Base-by-base conservation (phyloP, 164 flowering plant species). In the Paratinospora sagittata region DNA sequence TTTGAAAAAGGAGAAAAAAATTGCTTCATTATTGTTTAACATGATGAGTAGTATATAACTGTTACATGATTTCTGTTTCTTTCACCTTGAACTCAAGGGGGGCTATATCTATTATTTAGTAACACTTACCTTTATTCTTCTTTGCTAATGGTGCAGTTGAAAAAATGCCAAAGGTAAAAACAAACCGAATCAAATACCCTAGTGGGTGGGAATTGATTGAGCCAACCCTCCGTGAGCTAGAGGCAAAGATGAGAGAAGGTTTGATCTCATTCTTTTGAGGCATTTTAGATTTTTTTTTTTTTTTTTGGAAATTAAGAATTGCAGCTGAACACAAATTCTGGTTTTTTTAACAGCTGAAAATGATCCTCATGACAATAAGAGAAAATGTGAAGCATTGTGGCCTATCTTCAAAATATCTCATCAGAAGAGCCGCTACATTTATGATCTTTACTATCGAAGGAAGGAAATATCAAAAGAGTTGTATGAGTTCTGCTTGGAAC, bases 191-290 rank as follows among this genome's bases (percentile, higher is more conserved):
- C 66, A 85, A 84, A 37, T 85, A 83, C 69, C 97, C 96, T 21
- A 90, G 86, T 65, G 94, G 98, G 9, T 92, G 96, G 94, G 97
- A 89, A 74, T 75, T 92, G 63, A 88, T 92, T 70, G 96, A 90
- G 81, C 96, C 91, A 36, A 92, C 93, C 24, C 88, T 92, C 13
- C 82, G 86, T 60, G 94, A 90, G 68, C 82, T 92, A 7, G 87
- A 92, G 72, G 87, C 85, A 16, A 89, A 92, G 84, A 90, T 89
- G 96, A 84, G 96, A 84, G 94, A 92, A 90, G 96, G 97, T 88
- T 47, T 33, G 26, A 49, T 34, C 55, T 52, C 49, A 49, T 39
- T 7, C 0, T 57, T 61, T 64, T 2, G 34, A 30, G 34, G 34
- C 34, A 30, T 30, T 1, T 49, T n/a, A 30, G 45, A 8, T 24